phyloP scores from a whole-genome alignment of 345 rosid genomes.

The Zanthoxylum bungeanum region DNA sequence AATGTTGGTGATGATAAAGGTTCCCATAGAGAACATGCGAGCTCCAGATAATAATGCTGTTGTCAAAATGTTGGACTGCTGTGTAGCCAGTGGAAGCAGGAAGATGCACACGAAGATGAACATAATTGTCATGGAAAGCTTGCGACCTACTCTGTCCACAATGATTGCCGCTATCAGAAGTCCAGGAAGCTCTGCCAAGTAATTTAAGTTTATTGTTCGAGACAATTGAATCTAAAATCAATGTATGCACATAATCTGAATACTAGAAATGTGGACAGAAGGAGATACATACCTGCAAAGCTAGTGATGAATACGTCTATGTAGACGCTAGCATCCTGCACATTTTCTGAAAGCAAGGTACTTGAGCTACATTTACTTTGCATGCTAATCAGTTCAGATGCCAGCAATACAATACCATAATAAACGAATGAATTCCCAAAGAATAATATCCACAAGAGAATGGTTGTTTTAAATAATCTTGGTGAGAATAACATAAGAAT shows the following conservation, averaged over 20 bases:
- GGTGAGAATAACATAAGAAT: conserved; percentile 47
- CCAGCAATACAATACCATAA: conserved; percentile 60
- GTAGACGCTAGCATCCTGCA: conserved; percentile 28
- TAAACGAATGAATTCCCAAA: conserved; percentile 61
- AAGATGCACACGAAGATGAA: conserved; percentile 36
- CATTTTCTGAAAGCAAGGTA: conserved; percentile 4
- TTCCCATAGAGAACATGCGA: conserved; percentile 50
- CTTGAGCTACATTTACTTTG: conserved; percentile 25
- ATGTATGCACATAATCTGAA: neutral
- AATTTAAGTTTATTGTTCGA: neutral
- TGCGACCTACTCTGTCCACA: conserved; percentile 59
- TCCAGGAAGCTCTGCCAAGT: conserved; percentile 53
- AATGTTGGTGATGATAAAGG: conserved; percentile 42
- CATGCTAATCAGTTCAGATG: conserved; percentile 48
- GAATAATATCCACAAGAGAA: conserved; percentile 49
- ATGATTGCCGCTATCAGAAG: conserved; percentile 45
- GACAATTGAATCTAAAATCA: neutral
- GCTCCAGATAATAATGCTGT: conserved; percentile 50
- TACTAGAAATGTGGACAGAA: neutral
- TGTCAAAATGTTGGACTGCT: conserved; percentile 37
- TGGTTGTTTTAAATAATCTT: conserved; percentile 38
- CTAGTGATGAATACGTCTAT: conserved; percentile 43
- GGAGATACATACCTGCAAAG: conserved; percentile 38
- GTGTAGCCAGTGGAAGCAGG: conserved; percentile 48
- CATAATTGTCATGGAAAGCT: conserved; percentile 45